A percentile compares a stretch with the other conserved stretches of the same genome.
phyloP scores from a whole-genome alignment of 2,329 filamentous ascomycete genomes.

The Penicillium freii region DNA sequence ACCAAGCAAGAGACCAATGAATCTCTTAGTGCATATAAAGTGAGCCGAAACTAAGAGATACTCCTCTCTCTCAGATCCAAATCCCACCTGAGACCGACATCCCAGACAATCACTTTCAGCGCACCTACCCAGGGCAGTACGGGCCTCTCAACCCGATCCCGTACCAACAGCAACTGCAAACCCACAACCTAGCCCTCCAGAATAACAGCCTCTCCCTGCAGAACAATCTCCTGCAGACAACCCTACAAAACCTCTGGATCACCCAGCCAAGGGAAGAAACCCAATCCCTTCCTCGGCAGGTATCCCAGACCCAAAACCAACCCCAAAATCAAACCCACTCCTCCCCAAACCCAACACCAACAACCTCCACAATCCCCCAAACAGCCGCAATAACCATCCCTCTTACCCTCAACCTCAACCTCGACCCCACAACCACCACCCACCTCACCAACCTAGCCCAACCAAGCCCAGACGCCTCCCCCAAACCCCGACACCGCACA shows the following conservation, averaged over 20 bases:
- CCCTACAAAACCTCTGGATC: neutral
- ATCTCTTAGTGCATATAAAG: neutral
- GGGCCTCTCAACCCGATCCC: constrained; percentile 11
- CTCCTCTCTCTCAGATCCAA: constrained; percentile 10
- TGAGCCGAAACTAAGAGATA: neutral
- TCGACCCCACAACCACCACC: neutral
- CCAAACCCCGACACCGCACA: neutral
- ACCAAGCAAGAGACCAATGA: neutral
- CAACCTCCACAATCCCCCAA: neutral
- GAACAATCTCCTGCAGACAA: constrained; percentile 11
- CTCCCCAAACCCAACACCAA: neutral
- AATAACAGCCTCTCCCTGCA: constrained; percentile 9
- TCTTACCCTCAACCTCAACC: neutral
- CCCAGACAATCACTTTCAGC: constrained; percentile 1
- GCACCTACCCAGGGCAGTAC: constrained; percentile 9
- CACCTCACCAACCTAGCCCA: neutral
- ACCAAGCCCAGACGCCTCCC: neutral
- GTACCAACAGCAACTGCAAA: constrained; percentile 10
- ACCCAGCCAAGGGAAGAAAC: neutral
- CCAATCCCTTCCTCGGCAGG: neutral
- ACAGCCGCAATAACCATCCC: neutral
- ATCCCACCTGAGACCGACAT: constrained; percentile 11
- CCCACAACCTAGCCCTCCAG: constrained; percentile 1
- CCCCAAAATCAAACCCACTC: neutral
- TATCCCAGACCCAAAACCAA: neutral